Base-by-base conservation (phyloP, 495 filamentous ascomycete species). In the Jackrogersella minutella region DNA sequence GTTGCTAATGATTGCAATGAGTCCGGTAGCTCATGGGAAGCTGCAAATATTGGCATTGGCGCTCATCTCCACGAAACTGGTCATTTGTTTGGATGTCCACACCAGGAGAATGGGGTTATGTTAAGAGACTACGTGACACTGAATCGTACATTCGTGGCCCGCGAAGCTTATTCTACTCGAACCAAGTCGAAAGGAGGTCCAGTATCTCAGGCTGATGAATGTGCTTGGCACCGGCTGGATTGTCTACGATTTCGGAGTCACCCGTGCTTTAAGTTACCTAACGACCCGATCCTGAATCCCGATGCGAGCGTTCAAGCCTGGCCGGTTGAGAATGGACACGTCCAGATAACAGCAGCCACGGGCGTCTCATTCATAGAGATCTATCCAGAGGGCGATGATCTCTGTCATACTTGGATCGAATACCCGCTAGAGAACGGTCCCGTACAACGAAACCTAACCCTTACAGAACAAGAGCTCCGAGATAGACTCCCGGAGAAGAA, bases 31-130 rank as follows among this genome's bases (percentile, higher is more conserved):
- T 95, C 88, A 58, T 97, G 93, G 93, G 93, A 97, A 72, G 87
- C 93, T 14, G 92, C 92, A 6, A 94, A 93, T 68, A 85, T 97
- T 61, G 93, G 93, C 43, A 96, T 97, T 66, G 93, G 93, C 7
- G 93, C 93, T 22, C 93, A 97, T 78, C 77, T 97, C 10, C 93
- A 96, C 71, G 93, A 97, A 76, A 87, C 87, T 0, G 93, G 93
- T 2, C 93, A 96, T 76, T 75, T 94, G 16, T 88, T 97, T 64
- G 93, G 93, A 40, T 93, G 90, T 64, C 92, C 93, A 6, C 92
- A 95, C 73, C 92, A 91, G 70, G 92, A 93, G 60, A 90, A 80
- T 34, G 93, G 93, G 6, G 83, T 97, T 58, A 97, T 97, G 93
- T 80, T 90, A 13, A 84, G 91, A 52, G 93, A 96, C 71, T 97